Percentiles rank a stretch among this genome's conserved stretches.
Conservation (phyloP, 2,329 filamentous ascomycete species). For the Penicillium rolfsii region DNA sequence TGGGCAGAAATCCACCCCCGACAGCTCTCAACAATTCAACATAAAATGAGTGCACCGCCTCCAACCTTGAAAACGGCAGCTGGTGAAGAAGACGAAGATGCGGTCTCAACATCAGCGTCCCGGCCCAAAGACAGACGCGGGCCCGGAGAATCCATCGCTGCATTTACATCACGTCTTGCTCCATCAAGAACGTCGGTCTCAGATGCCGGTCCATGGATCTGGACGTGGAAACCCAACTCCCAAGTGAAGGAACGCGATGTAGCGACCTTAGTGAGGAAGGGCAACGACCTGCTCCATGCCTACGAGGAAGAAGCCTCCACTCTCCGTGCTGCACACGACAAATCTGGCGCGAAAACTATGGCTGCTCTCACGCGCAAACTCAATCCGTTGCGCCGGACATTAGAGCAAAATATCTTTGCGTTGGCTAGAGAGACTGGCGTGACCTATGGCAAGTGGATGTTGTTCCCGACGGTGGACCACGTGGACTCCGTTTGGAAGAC, state of each 20-base stretch:
- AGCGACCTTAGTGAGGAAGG: constrained; percentile 56
- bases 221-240: constrained; percentile 64
- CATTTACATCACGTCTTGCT: constrained; percentile 70
- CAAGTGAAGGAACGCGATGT: constrained; percentile 50
- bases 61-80: neutral
- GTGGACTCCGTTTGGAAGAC: constrained; percentile 55
- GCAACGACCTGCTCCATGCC: constrained; percentile 57
- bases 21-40: constrained; percentile 41
- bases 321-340: constrained; percentile 55
- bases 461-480: constrained; percentile 27
- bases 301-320: constrained; percentile 53
- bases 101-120: neutral
- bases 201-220: constrained; percentile 68
- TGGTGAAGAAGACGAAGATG: neutral
- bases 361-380: constrained; percentile 42
- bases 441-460: constrained; percentile 64
- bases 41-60: constrained; percentile 14
- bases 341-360: constrained; percentile 42
- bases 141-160: constrained; percentile 62
- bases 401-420: constrained; percentile 60
- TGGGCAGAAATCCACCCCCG: constrained; percentile 44
- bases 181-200: constrained; percentile 62
- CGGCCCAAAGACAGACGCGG: constrained; percentile 21
- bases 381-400: constrained; percentile 44
- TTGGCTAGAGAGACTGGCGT: constrained; percentile 64